Percentiles rank a stretch among this genome's conserved stretches.
phyloP scores from a whole-genome alignment of 768 basidiomycete species.

The Psilocybe cyanescens region DNA sequence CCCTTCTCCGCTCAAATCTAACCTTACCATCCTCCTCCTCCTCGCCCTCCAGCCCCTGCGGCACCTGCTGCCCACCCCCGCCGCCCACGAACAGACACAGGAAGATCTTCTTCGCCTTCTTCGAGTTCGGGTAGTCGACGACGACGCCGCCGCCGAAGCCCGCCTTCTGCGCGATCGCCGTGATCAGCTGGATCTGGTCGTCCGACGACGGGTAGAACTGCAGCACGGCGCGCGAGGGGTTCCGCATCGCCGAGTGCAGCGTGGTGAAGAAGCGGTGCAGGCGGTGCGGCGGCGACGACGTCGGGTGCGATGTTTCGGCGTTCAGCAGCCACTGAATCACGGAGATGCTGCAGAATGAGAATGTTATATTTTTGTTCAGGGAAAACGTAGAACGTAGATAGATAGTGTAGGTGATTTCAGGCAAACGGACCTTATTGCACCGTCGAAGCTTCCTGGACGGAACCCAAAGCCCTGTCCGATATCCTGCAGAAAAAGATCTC shows the following conservation, averaged over 20 bases:
- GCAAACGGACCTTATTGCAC: slow-evolving; percentile 82
- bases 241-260: slow-evolving; percentile 82
- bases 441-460: slow-evolving; percentile 95
- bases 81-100: slow-evolving; percentile 90
- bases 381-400: too few species aligned
- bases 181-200: slow-evolving; percentile 96
- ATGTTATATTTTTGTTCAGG: not conserved
- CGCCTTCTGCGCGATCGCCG: slow-evolving; percentile 88
- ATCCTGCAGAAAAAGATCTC: slow-evolving; percentile 95
- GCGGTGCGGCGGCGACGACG: slow-evolving; percentile 87
- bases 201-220: slow-evolving; percentile 98
- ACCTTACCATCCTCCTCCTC: slow-evolving; percentile 59
- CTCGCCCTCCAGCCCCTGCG: slow-evolving; percentile 76
- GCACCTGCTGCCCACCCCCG: slow-evolving; percentile 68
- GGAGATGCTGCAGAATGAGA: slow-evolving; percentile 69
- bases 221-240: slow-evolving; percentile 84
- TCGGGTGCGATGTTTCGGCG: slow-evolving; percentile 89
- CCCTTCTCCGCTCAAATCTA: slow-evolving; percentile 79
- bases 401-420: not conserved
- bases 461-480: slow-evolving; percentile 99
- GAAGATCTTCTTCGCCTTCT: slow-evolving; percentile 95
- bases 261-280: slow-evolving; percentile 92
- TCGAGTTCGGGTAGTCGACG: slow-evolving; percentile 97
- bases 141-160: slow-evolving; percentile 97
- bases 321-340: slow-evolving; percentile 99